phyloP scores from a whole-genome alignment of 1,139 yeast genomes.

The Yamadazyma diddensiae region DNA sequence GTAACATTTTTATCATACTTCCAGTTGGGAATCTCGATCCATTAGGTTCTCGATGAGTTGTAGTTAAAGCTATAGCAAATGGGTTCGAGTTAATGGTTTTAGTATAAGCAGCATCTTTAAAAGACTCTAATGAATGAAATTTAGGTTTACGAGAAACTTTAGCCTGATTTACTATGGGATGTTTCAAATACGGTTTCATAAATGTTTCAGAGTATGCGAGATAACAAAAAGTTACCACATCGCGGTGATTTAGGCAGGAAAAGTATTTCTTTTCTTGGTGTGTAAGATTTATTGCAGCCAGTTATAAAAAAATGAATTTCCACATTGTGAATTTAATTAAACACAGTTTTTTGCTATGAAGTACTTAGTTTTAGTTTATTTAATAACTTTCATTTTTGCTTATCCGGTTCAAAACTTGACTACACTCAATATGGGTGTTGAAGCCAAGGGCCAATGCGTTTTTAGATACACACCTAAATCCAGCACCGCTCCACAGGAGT shows the following conservation, averaged over 20 bases:
- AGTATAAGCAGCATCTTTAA: conserved; percentile 6
- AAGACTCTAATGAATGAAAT: conserved; percentile 8
- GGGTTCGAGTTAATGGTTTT: conserved; percentile 10
- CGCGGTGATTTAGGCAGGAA: conserved; percentile 5
- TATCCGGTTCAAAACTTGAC: too few species aligned
- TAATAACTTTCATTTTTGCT: too few species aligned
- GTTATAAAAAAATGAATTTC: conserved; percentile 2
- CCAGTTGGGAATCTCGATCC: conserved; percentile 14
- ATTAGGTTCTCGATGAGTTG: conserved; percentile 11
- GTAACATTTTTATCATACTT: conserved; percentile 6
- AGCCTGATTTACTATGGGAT: conserved; percentile 11
- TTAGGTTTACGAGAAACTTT: conserved; percentile 5
- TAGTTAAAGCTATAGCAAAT: conserved; percentile 10
- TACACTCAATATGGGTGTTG: too few species aligned
- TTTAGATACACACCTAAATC: too few species aligned
- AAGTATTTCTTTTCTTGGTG: not conserved
- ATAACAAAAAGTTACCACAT: conserved; percentile 4
- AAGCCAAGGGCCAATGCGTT: too few species aligned
- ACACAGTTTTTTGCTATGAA: not conserved
- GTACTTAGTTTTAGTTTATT: not conserved
- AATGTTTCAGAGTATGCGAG: conserved; percentile 7
- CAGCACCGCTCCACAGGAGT: too few species aligned
- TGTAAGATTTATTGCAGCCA: conserved; percentile 7
- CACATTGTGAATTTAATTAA: not conserved
- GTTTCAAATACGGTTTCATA: conserved; percentile 12